Conservation (phyloP, 1,284 basidiomycete species). For the Tremellales sp. region DNA sequence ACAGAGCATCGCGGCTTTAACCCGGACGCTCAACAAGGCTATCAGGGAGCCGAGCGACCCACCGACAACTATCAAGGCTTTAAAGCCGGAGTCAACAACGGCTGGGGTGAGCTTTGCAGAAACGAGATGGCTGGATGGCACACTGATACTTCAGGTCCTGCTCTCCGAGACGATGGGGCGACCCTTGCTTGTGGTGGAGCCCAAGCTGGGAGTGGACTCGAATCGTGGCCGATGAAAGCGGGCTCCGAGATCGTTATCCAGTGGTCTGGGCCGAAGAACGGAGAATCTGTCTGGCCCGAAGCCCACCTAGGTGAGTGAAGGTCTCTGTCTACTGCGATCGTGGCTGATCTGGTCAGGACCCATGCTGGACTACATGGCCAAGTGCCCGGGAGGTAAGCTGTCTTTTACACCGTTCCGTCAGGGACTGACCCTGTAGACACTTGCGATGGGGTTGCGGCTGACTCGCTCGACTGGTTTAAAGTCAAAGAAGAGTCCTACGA, state of each 20-base stretch:
- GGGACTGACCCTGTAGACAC: slow-evolving; percentile 6
- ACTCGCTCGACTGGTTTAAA: slow-evolving; percentile 30
- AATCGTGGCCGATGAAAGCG: slow-evolving; percentile 13
- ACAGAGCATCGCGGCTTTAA: slow-evolving; percentile 14
- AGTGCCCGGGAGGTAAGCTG: slow-evolving; percentile 10
- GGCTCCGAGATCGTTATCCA: slow-evolving; percentile 15
- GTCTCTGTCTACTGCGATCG: neutral
- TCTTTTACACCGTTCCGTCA: neutral
- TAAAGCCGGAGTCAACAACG: too few species aligned
- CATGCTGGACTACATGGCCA: slow-evolving; percentile 21
- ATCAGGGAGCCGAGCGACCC: slow-evolving; percentile 16
- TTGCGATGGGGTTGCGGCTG: slow-evolving; percentile 23
- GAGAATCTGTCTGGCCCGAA: slow-evolving; percentile 13
- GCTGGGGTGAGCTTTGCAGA: slow-evolving; percentile 11
- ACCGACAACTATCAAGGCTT: slow-evolving; percentile 20
- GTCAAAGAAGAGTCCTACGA: slow-evolving; percentile 19
- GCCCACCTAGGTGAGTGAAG: neutral
- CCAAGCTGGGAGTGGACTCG: slow-evolving; percentile 11
- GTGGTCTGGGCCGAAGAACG: slow-evolving; percentile 11
- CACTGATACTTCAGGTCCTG: slow-evolving; percentile 4
- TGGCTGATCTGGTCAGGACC: slow-evolving; percentile 7
- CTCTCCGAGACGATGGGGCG: slow-evolving; percentile 20
- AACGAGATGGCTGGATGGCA: neutral
- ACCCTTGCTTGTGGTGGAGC: slow-evolving; percentile 23
- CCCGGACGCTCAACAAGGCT: slow-evolving; percentile 11